Evolutionary conservation across 2,329 filamentous ascomycete genomes (phyloP).

Genomic region (Madurella mycetomatis): DNA sequence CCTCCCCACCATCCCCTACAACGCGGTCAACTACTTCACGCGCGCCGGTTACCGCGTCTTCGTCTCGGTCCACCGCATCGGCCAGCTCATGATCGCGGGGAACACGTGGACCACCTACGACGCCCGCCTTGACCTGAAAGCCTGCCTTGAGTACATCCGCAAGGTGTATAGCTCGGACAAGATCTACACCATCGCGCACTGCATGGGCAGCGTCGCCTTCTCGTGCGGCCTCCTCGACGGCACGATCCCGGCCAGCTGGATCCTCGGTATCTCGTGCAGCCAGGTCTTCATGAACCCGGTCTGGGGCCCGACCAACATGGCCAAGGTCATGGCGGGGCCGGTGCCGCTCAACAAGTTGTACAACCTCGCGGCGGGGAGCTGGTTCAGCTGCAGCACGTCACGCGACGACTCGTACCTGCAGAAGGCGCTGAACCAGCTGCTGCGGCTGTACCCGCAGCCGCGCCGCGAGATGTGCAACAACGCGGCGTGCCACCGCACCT

Average conservation of each 20-base stretch:
- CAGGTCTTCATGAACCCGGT: conserved; percentile 62
- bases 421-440: conserved; percentile 47
- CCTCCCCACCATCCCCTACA: conserved; percentile 58
- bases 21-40: conserved; percentile 60
- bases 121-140: conserved; percentile 54
- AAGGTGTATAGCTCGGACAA: conserved; percentile 32
- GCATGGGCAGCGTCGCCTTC: conserved; percentile 59
- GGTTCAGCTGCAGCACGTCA: conserved; percentile 51
- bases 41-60: conserved; percentile 58
- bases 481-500: conserved; percentile 56
- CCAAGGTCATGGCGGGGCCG: conserved; percentile 49
- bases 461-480: conserved; percentile 57
- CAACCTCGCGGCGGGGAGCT: conserved; percentile 43
- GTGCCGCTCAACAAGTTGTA: conserved; percentile 49
- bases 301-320: conserved; percentile 52
- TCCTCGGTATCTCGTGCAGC: conserved; percentile 53
- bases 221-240: conserved; percentile 57
- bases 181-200: conserved; percentile 58
- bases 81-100: conserved; percentile 46
- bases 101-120: conserved; percentile 57
- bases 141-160: conserved; percentile 51
- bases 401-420: conserved; percentile 46
- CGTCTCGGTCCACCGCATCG: conserved; percentile 54
- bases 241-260: conserved; percentile 53
- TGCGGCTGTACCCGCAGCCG: conserved; percentile 54